Percentiles rank a stretch among this genome's conserved stretches.
These are phyloP conservation scores for Curvularia hawaiiensis DNA, from an alignment of 2,329 filamentous ascomycete species.

Conservation along the genomic window DNA sequence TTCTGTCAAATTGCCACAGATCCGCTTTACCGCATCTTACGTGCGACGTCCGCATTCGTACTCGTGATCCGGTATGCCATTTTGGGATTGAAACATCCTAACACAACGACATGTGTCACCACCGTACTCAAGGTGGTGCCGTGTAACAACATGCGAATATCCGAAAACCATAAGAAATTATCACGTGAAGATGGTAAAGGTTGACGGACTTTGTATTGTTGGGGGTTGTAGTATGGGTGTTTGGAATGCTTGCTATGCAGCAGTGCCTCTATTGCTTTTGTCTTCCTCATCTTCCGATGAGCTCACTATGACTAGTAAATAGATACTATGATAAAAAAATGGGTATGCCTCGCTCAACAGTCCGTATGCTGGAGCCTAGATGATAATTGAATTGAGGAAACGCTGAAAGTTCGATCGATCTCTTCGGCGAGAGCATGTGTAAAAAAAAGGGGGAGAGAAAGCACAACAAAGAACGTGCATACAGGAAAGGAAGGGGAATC, in stretches of 20 bases:
- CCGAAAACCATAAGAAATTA: neutral
- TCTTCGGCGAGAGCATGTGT: conserved; percentile 23
- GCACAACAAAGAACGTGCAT: conserved; percentile 6
- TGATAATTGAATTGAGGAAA: conserved; percentile 7
- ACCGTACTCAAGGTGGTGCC: neutral
- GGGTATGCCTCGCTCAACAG: conserved; percentile 9
- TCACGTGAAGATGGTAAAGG: neutral
- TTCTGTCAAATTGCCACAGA: neutral
- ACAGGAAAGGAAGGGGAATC: conserved; percentile 11
- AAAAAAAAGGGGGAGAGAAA: conserved; percentile 4
- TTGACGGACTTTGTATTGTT: neutral
- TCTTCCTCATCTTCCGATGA: neutral
- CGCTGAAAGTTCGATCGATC: conserved; percentile 27
- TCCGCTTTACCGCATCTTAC: neutral
- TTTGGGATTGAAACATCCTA: neutral
- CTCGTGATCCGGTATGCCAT: neutral
- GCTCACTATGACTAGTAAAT: neutral
- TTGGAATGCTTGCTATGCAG: neutral
- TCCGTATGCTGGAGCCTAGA: conserved; percentile 16
- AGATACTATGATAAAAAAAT: conserved; percentile 8
- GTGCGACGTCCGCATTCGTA: neutral
- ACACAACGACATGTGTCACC: neutral
- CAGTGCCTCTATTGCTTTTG: neutral
- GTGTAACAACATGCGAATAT: neutral
- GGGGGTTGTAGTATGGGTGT: neutral